These are phyloP conservation scores for Cladosporium colombiae DNA, from an alignment of 2,329 filamentous ascomycete species.

Conservation along the genomic window DNA sequence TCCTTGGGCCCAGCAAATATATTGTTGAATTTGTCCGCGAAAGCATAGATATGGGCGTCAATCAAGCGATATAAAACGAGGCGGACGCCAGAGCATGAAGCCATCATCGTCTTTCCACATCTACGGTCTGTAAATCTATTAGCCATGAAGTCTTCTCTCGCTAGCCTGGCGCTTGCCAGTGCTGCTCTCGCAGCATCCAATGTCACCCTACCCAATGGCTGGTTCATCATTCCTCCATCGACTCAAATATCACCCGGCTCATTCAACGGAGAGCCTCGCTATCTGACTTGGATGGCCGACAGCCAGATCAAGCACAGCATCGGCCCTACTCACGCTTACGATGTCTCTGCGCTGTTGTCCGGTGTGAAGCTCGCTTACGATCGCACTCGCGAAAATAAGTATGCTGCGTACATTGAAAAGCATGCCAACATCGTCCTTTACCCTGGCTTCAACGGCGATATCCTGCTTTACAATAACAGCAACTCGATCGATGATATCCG, in stretches of 20 bases:
- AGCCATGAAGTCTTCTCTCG: constrained; percentile 2
- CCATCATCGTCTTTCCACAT: background rate
- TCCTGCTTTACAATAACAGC: constrained; percentile 22
- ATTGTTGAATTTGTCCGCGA: constrained; percentile 1
- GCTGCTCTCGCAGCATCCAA: constrained; percentile 5
- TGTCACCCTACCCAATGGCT: constrained; percentile 17
- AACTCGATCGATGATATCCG: constrained; percentile 24
- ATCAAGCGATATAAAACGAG: background rate
- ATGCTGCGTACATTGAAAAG: constrained; percentile 46
- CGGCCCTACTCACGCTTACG: constrained; percentile 28
- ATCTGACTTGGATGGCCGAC: constrained; percentile 31
- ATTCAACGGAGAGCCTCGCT: constrained; percentile 20
- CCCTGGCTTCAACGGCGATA: constrained; percentile 36
- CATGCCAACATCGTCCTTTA: constrained; percentile 47
- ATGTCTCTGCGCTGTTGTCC: constrained; percentile 27
- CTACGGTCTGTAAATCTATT: no score
- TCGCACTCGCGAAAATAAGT: constrained; percentile 27
- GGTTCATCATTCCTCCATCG: constrained; percentile 18
- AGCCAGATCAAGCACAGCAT: constrained; percentile 31
- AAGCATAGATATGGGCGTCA: background rate
- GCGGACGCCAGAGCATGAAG: background rate
- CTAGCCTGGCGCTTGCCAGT: constrained; percentile 9
- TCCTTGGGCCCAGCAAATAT: background rate
- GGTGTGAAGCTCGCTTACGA: constrained; percentile 28
- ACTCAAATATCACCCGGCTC: background rate